A percentile compares a stretch with the other conserved stretches of the same genome.
These are phyloP conservation scores for Ceratocystis smalleyi DNA, from an alignment of 2,329 filamentous ascomycete species.

Conservation along the genomic window DNA sequence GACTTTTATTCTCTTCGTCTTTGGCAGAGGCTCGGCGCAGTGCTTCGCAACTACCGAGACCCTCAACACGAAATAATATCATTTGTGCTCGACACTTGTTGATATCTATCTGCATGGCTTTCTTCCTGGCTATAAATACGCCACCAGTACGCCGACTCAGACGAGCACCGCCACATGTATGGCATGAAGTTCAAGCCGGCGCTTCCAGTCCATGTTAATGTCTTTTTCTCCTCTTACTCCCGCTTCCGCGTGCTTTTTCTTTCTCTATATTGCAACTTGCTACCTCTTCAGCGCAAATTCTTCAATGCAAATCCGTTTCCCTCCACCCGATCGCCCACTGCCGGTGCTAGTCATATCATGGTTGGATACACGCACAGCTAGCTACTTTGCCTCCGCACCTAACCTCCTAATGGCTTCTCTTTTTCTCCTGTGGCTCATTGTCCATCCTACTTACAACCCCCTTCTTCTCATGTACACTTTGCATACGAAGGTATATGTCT, in stretches of 20 bases:
- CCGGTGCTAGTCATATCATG: too few relatives aligned
- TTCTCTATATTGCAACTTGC: not conserved
- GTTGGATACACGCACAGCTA: not conserved
- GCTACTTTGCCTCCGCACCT: not conserved
- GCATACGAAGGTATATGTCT: not conserved
- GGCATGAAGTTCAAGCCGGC: not conserved
- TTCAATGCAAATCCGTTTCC: not conserved
- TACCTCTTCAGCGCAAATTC: too few relatives aligned
- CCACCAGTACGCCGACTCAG: not conserved
- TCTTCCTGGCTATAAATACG: not conserved
- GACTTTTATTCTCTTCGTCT: not conserved
- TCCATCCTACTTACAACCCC: not conserved
- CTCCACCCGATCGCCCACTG: not conserved
- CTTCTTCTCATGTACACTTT: not conserved
- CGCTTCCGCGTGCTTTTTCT: not conserved
- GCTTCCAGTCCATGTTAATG: slow-evolving; percentile 10
- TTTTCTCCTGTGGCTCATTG: slow-evolving; percentile 1
- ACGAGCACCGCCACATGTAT: not conserved
- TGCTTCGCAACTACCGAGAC: not conserved
- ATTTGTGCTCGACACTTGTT: too few relatives aligned
- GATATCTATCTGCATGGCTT: not conserved
- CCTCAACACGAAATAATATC: too few relatives aligned
- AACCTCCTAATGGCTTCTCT: not conserved
- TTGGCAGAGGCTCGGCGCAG: not conserved
- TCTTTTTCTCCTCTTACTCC: not conserved